phyloP scores from a whole-genome alignment of 2,329 filamentous ascomycete genomes.

The Metarhizium album region DNA sequence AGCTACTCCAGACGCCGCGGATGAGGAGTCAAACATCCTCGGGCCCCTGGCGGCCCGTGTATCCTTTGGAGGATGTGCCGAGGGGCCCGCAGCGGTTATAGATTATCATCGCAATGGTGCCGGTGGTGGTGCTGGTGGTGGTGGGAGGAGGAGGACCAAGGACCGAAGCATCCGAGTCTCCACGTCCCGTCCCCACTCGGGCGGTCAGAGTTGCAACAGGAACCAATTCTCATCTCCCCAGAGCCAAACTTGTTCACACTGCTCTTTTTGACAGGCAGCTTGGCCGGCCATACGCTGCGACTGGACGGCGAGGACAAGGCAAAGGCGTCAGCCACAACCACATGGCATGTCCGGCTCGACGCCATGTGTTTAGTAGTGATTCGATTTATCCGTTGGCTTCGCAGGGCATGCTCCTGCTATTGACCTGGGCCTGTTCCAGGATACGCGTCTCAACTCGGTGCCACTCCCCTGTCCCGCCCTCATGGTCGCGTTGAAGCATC shows the following conservation, averaged over 20 bases:
- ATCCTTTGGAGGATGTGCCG: background rate
- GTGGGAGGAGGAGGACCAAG: background rate
- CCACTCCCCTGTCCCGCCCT: too few species aligned
- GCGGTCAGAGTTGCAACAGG: background rate
- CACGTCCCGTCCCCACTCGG: background rate
- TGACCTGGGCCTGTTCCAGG: background rate
- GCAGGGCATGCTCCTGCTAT: background rate
- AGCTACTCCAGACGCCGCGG: too few species aligned
- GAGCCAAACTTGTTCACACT: background rate
- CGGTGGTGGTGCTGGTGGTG: background rate
- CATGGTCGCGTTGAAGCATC: too few species aligned
- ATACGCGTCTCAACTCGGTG: background rate
- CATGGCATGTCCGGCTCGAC: background rate
- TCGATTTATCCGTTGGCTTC: background rate
- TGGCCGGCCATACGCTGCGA: background rate
- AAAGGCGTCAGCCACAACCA: background rate
- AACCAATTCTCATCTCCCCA: background rate
- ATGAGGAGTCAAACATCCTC: conserved; percentile 1
- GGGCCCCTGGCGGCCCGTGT: background rate
- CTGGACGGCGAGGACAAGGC: background rate
- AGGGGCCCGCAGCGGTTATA: background rate
- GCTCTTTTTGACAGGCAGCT: background rate
- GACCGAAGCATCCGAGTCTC: background rate
- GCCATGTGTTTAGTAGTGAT: background rate
- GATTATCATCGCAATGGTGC: background rate